Conservation (phyloP, 2,329 filamentous ascomycete species). For the Hymenoscyphus scutula region DNA sequence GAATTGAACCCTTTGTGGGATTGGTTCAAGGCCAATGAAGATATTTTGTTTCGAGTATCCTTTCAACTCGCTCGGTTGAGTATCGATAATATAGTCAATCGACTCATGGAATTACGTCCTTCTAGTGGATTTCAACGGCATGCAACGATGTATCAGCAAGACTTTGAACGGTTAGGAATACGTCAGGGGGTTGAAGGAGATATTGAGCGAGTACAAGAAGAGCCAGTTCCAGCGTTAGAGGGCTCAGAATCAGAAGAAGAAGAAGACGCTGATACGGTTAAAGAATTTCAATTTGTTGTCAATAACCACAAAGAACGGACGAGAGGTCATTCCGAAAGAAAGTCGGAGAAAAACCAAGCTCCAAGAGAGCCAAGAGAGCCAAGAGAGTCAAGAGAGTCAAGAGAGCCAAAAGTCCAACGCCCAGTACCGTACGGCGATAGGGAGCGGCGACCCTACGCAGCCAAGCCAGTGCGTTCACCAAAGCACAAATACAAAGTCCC, state of each 20-base stretch:
- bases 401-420: neutral
- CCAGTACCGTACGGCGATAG: neutral
- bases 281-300: neutral
- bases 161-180: neutral
- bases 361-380: neutral
- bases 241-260: neutral
- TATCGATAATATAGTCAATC: neutral
- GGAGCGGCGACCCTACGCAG: neutral
- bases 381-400: neutral
- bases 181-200: neutral
- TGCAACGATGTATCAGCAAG: constrained; percentile 1
- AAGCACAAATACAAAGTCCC: neutral
- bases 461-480: neutral
- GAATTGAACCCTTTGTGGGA: constrained; percentile 6
- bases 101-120: constrained; percentile 2
- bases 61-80: constrained; percentile 2
- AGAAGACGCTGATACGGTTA: neutral
- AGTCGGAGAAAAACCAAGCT: neutral
- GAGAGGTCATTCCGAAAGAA: neutral
- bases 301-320: neutral
- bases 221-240: neutral
- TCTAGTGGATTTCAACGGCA: constrained; percentile 1
- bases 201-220: neutral
- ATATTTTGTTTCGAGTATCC: constrained; percentile 4
- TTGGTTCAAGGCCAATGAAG: constrained; percentile 7